Evolutionary conservation across 108 stramenopile genomes (phyloP).

Genomic region (Skeletonema menzelii): DNA sequence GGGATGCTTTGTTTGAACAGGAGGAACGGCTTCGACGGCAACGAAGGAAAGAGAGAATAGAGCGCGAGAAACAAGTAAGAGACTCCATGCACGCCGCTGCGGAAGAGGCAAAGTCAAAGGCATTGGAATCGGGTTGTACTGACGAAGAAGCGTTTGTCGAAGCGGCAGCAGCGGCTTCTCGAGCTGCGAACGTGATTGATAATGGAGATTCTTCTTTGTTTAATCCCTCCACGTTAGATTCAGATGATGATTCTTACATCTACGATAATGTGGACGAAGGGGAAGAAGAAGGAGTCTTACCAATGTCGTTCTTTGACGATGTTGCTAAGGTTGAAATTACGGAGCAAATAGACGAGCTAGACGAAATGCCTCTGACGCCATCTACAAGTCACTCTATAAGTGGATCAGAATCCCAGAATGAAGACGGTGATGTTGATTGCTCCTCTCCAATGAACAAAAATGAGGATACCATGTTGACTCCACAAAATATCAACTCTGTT

Average conservation of each 20-base stretch:
- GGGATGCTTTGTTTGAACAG: conserved; percentile 18
- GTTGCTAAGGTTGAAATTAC: background rate
- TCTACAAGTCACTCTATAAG: background rate
- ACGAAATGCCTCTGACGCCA: background rate
- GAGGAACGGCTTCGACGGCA: conserved; percentile 14
- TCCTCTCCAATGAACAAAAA: background rate
- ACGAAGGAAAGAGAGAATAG: conserved; percentile 7
- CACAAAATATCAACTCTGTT: background rate
- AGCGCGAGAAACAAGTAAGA: conserved; percentile 16
- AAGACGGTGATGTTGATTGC: background rate
- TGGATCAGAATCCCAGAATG: background rate
- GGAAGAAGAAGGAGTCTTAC: background rate
- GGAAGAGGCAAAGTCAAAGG: conserved; percentile 30
- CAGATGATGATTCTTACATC: conserved; percentile 16
- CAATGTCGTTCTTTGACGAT: background rate
- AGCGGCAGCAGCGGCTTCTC: conserved; percentile 29
- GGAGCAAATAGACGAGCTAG: background rate
- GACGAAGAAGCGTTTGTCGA: conserved; percentile 34
- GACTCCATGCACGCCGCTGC: conserved; percentile 34
- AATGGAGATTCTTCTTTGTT: conserved; percentile 21
- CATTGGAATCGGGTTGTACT: conserved; percentile 28
- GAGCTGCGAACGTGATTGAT: conserved; percentile 31
- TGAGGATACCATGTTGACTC: background rate
- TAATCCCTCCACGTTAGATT: conserved; percentile 4
- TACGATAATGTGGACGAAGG: conserved; percentile 4